These are phyloP conservation scores for Tetrahymena thermophila DNA, from an alignment of 73 alveolate genomes.

Conservation along the genomic window DNA sequence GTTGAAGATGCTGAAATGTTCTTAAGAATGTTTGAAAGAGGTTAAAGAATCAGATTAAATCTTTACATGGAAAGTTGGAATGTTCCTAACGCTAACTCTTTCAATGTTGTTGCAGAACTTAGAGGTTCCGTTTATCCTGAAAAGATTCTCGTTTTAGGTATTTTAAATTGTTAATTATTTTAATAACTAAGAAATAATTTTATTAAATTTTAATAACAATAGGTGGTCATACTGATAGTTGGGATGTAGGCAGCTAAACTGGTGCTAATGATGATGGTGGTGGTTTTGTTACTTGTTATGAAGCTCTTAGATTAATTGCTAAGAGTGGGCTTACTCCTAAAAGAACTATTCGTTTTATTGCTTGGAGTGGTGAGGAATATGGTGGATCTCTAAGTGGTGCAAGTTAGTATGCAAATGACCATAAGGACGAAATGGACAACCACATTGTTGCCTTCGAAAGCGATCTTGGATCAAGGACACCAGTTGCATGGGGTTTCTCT, in stretches of 20 bases:
- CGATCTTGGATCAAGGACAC: conserved; percentile 18
- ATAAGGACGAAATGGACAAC: conserved; percentile 14
- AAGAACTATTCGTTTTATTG: conserved; percentile 42
- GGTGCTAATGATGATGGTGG: conserved; percentile 51
- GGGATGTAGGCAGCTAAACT: conserved; percentile 42
- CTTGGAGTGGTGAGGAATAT: conserved; percentile 55
- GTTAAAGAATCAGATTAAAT: conserved; percentile 11
- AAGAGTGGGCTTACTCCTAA: conserved; percentile 4
- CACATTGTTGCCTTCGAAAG: conserved; percentile 33
- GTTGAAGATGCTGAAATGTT: conserved; percentile 44
- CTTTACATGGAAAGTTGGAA: conserved; percentile 3
- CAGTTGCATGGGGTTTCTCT: conserved; percentile 32
- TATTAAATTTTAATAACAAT: background rate
- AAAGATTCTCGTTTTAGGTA: conserved; percentile 4
- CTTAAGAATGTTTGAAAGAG: conserved; percentile 41
- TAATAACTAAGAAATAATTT: background rate
- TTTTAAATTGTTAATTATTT: background rate
- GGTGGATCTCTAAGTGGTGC: conserved; percentile 35
- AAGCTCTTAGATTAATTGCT: conserved; percentile 18
- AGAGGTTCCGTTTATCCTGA: conserved; percentile 19
- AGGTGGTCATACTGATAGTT: conserved; percentile 44
- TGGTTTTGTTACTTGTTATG: conserved; percentile 16
- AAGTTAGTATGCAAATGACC: background rate
- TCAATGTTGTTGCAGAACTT: conserved; percentile 27
- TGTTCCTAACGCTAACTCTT: background rate